A percentile compares a stretch with the other conserved stretches of the same genome.
Evolutionary conservation across 1,284 basidiomycete genomes (phyloP).

Genomic region (Sphaerobolus stellatus): DNA sequence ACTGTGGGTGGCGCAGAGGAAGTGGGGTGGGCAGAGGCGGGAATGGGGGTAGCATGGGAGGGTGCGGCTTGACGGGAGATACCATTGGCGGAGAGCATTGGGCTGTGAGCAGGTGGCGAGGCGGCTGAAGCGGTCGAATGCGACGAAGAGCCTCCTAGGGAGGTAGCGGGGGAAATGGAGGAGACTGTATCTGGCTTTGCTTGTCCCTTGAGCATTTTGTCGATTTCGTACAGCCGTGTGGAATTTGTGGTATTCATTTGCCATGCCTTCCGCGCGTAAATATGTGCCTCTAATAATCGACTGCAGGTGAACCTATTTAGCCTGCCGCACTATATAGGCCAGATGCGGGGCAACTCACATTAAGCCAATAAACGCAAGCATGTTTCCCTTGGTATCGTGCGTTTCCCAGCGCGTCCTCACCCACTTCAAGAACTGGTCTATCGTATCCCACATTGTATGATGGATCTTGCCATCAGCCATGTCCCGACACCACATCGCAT

Average conservation of each 20-base stretch:
- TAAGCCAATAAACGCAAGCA: slow-evolving; percentile 8
- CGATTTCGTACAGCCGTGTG: slow-evolving; percentile 1
- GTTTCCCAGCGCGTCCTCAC: slow-evolving; percentile 8
- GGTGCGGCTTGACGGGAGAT: background rate
- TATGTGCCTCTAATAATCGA: slow-evolving; percentile 9
- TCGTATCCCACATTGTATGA: slow-evolving; percentile 8
- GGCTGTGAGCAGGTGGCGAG: background rate
- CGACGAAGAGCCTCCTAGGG: slow-evolving; percentile 9
- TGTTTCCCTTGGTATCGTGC: slow-evolving; percentile 1
- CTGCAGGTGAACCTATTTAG: background rate
- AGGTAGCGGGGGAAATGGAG: slow-evolving; percentile 8
- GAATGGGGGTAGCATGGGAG: background rate
- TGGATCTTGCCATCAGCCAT: slow-evolving; percentile 9
- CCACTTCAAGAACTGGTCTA: slow-evolving; percentile 9
- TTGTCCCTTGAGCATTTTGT: slow-evolving; percentile 5
- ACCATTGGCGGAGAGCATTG: background rate
- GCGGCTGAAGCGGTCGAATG: slow-evolving; percentile 1
- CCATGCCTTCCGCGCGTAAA: slow-evolving; percentile 6
- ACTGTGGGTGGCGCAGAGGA: background rate
- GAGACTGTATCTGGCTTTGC: background rate
- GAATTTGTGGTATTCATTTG: background rate
- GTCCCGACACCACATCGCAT: slow-evolving; percentile 12
- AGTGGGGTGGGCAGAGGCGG: background rate
- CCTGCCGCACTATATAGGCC: background rate
- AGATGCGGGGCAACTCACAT: slow-evolving; percentile 3